Evolutionary conservation across 345 rosid genomes (phyloP), one percentile per base, ranked within the genome.

Genomic region (Conringia planisiliqua): DNA sequence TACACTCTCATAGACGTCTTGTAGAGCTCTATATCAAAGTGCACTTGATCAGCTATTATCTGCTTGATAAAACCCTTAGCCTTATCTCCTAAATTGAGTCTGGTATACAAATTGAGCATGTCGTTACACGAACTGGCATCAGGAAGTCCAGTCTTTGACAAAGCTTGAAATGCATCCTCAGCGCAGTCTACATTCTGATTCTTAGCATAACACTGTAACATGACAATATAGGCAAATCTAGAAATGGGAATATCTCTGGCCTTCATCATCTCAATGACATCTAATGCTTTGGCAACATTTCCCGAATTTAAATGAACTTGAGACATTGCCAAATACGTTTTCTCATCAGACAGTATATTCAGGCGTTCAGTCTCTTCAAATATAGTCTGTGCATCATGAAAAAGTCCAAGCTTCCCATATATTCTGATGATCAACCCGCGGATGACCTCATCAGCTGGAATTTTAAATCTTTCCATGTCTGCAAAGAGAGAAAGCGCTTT

Each of bases 281-380:
- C 54, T 76, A 91, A 77, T 58, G 98, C 98, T 68, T 83, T 89
- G 73, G 78, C 86, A 57, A 77, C 82, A 77, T 87, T 88, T 33
- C 92, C 86, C 0, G 89, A 84, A 70, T 72, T 85, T 6, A 88
- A 86, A 84, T 89, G 84, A 52, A 93, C 97, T 77, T 89, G 97
- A 11, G 97, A 92, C 96, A 93, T 93, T 20, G 94, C 88, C 82
- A 93, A 73, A 82, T 88, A 93, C 8, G 98, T 91, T 84, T 89
- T 93, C 84, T 91, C 97, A 68, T 82, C 85, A 68, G 79, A 81
- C 74, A 93, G 86, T 43, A 89, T 62, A 77, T 92, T 90, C 47
- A 83, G 78, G 33, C 69, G 85, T 64, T 83, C 61, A 60, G 70
- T 82, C 84, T 91, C 97, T 80, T 83, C 79, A 82, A 91, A 93